Base-by-base conservation (phyloP, 495 filamentous ascomycete species). In the Trichoderma orchidacearum region DNA sequence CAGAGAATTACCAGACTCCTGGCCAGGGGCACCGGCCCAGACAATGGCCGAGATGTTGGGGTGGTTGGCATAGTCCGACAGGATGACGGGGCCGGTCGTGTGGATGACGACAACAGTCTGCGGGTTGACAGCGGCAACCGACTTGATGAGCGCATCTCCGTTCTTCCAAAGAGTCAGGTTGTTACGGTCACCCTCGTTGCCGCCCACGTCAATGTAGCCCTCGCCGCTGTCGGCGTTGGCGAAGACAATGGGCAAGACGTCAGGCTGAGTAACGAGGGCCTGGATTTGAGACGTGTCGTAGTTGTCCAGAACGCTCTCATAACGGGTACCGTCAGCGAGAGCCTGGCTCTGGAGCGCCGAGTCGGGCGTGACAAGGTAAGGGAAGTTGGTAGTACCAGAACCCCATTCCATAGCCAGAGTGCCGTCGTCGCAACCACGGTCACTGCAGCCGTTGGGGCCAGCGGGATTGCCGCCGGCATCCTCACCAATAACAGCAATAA, bases 391-490 rank as follows among this genome's bases (percentile, higher is more conserved):
- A 21, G 86, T 88, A 54, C 93, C 93, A 58, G 85, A 90, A 31
- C 92, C 93, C 93, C 92, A 98, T 51, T 82, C 91, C 85, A 95
- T 91, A 29, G 86, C 93, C 29, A 96, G 76, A 5, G 92, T 96
- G 36, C 91, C 92, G 38, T 82, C 80, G 65, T 89, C 75, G 59
- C 93, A 96, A n/a, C 86, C 83, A 35, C 86, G 82, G 70, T 98
- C 88, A 35, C 62, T 30, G 65, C 90, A 96, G 21, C 85, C 83
- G 66, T 98, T 96, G 17, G 89, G 87, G n/a, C 93, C 93, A 30
- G 74, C 72, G 0, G 79, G 75, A 61, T 87, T 92, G 8, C 81
- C 80, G 3, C 84, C 87, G 18, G 91, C 92, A 63, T 96, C 91
- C 35, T 87, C 82, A 23, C 94, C 89, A 59, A 96, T 80, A n/a